phyloP scores from a whole-genome alignment of 129 eudicot genomes.

The Pulicaria dysenterica region DNA sequence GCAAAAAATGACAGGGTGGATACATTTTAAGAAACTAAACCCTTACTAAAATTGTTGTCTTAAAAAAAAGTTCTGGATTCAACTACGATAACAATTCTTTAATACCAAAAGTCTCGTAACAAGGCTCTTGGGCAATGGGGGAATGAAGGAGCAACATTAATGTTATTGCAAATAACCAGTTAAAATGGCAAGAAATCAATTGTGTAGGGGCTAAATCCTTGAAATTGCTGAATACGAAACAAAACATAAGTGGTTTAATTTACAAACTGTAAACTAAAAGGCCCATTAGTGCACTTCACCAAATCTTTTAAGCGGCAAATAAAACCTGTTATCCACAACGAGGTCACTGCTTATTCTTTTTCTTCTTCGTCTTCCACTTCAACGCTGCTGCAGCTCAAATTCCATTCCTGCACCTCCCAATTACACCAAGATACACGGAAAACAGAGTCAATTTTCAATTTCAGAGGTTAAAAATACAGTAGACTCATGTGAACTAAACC shows the following conservation, averaged over 20 bases:
- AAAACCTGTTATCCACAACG: conserved; percentile 55
- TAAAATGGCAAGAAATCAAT: no score
- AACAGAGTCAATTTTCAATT: conserved; percentile 23
- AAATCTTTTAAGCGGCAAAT: conserved; percentile 45
- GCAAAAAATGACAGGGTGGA: no score
- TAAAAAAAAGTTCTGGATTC: no score
- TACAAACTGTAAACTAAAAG: conserved; percentile 17
- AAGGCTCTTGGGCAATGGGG: no score
- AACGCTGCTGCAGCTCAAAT: conserved; percentile 31
- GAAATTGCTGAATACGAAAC: neutral
- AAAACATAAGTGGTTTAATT: conserved; percentile 5
- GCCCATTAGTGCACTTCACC: conserved; percentile 19
- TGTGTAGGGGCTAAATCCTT: no score
- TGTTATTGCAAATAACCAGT: no score
- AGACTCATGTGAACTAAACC: conserved; percentile 41
- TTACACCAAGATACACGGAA: neutral
- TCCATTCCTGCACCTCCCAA: conserved; percentile 24
- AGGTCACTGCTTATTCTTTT: conserved; percentile 4
- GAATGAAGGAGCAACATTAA: no score
- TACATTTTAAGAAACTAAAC: no score
- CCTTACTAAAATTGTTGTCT: no score
- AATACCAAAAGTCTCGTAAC: no score
- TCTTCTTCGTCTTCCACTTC: conserved; percentile 30
- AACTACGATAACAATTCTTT: no score
- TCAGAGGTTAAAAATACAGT: conserved; percentile 2